Base-by-base conservation (phyloP, 2,329 filamentous ascomycete genomes). In the Dactylellina leptospora region DNA sequence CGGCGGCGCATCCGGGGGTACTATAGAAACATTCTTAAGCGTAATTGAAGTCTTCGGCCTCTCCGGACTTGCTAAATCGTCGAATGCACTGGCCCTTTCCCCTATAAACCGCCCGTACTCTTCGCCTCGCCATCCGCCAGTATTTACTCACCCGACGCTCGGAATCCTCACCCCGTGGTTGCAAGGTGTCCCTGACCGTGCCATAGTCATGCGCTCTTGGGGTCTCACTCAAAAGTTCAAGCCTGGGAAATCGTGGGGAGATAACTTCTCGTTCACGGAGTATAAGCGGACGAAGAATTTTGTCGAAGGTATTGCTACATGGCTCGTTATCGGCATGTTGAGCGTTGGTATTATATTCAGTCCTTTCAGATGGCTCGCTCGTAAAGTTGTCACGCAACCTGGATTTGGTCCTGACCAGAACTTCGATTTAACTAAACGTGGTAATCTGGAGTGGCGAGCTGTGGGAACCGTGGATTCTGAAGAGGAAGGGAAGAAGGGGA, bases 11-110 rank as follows among this genome's bases (percentile, higher is more conserved):
- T 89, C 87, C 0, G 87, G 87, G n/a, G 88, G 88, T 48, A 88
- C 90, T 1, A 80, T 93, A 3, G 83, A 85, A 30, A 92, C 91
- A 0, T 81, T 87, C 2, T 79, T 97, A 11, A 84, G 78, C 48
- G 74, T 87, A 20, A 82, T 87, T 63, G 86, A 88, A 23, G 78
- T 79, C 47, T 87, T 84, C 76, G 80, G 80, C 20, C 54, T 85
- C 16, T 79, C 81, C 50, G 81, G 87, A 56, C 74, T 88, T 4
- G 77, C 76, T 11, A 80, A 79, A 2, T 80, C 84, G 1, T 78
- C 80, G 59, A 77, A 78, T 22, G 86, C 87, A 11, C 88, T 84
- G 76, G 83, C 84, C 0, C 79, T 86, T 8, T 89, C 86, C 0
- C 87, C 87, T 0, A 77, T 87, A 10, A 53, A 77, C 27, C 69